Conservation (phyloP, 371 early-diverging fungal species). For the Capillidium heterosporum region DNA sequence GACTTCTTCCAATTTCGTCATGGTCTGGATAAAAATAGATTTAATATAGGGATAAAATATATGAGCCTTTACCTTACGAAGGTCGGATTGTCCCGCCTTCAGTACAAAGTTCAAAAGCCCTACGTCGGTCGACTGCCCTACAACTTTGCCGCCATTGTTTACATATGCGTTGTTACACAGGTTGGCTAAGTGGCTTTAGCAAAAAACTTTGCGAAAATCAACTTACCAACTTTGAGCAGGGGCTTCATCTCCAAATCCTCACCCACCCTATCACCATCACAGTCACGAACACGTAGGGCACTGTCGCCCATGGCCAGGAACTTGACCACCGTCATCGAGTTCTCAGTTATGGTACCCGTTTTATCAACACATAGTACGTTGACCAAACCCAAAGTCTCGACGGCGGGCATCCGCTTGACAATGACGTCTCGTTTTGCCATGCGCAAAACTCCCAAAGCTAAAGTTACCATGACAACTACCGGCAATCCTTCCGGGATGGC, state of each 20-base stretch:
- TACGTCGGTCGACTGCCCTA: conserved; percentile 77
- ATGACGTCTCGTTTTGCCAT: conserved; percentile 67
- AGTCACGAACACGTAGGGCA: conserved; percentile 40
- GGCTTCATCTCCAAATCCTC: conserved; percentile 21
- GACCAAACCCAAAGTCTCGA: conserved; percentile 84
- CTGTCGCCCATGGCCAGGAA: conserved; percentile 46
- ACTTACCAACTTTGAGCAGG: conserved; percentile 32
- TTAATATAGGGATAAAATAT: background rate
- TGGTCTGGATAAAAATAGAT: conserved; percentile 19
- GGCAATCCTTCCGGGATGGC: conserved; percentile 89
- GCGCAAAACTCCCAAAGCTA: conserved; percentile 73
- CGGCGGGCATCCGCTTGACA: conserved; percentile 72
- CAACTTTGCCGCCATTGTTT: conserved; percentile 33
- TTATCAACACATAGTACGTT: conserved; percentile 90
- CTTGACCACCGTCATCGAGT: conserved; percentile 66
- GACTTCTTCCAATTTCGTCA: conserved; percentile 21
- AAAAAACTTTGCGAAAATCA: conserved; percentile 37
- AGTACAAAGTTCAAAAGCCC: conserved; percentile 54
- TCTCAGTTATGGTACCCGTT: conserved; percentile 90
- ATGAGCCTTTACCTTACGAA: background rate
- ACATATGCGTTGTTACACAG: conserved; percentile 60
- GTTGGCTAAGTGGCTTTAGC: conserved; percentile 23
- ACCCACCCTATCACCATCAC: conserved; percentile 26
- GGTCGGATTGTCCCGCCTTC: background rate
- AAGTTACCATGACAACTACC: conserved; percentile 67